Conservation (phyloP, 2,329 filamentous ascomycete species). For the Cytospora piceicola region DNA sequence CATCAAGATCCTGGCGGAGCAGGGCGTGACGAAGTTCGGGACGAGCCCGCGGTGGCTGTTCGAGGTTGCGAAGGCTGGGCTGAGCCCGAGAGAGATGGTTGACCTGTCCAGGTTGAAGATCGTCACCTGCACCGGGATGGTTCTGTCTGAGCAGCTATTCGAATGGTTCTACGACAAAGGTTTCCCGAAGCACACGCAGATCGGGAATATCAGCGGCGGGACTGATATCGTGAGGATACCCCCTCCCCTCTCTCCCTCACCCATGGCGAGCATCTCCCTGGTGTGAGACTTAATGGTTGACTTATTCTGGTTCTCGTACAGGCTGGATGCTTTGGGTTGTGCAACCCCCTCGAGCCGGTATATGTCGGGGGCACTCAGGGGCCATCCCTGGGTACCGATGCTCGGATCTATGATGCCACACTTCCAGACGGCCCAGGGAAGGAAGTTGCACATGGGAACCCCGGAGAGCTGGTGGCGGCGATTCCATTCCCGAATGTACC, state of each 20-base stretch:
- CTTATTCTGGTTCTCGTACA: slow-evolving; percentile 32
- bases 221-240: slow-evolving; percentile 67
- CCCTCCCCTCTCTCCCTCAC: neutral
- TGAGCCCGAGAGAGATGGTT: slow-evolving; percentile 64
- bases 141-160: slow-evolving; percentile 75
- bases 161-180: slow-evolving; percentile 77
- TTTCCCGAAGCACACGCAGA: slow-evolving; percentile 69
- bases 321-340: slow-evolving; percentile 63
- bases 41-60: slow-evolving; percentile 77
- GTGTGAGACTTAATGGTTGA: neutral
- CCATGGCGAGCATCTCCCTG: neutral
- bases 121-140: slow-evolving; percentile 80
- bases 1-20: slow-evolving; percentile 63
- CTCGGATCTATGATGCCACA: slow-evolving; percentile 67
- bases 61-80: slow-evolving; percentile 67
- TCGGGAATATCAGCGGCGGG: slow-evolving; percentile 76
- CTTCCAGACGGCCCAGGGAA: slow-evolving; percentile 51
- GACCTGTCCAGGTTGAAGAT: slow-evolving; percentile 64
- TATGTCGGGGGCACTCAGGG: slow-evolving; percentile 60
- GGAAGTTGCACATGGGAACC: slow-evolving; percentile 59
- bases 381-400: slow-evolving; percentile 52
- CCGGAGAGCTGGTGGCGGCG: slow-evolving; percentile 76
- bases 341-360: slow-evolving; percentile 72
- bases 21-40: slow-evolving; percentile 73
- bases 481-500: slow-evolving; percentile 77